Evolutionary conservation across 495 filamentous ascomycete genomes (phyloP).

Genomic region (Talaromyces wortmannii): DNA sequence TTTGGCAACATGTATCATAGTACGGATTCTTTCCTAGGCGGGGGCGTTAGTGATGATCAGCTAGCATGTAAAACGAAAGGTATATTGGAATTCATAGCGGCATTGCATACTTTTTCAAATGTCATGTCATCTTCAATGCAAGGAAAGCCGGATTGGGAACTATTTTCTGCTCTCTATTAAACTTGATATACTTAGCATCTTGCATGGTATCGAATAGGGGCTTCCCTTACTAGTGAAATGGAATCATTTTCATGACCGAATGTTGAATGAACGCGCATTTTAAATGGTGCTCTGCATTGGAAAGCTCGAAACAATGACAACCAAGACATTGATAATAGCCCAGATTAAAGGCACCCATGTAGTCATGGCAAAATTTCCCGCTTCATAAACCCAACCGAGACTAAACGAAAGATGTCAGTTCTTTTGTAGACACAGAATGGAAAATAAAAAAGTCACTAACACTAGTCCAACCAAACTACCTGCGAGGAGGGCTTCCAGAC

Average conservation of each 20-base stretch:
- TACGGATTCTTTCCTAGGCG: constrained; percentile 2
- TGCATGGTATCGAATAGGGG: constrained; percentile 6
- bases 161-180: too few relatives aligned
- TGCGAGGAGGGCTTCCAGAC: constrained; percentile 74
- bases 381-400: constrained; percentile 78
- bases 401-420: constrained; percentile 38
- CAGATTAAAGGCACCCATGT: constrained; percentile 96
- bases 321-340: constrained; percentile 82
- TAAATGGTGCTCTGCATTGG: constrained; percentile 91
- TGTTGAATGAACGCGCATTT: constrained; percentile 12
- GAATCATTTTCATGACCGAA: not conserved
- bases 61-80: not conserved
- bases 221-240: constrained; percentile 45
- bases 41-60: not conserved
- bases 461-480: constrained; percentile 85
- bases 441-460: constrained; percentile 42
- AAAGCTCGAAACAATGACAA: constrained; percentile 90
- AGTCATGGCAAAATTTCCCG: constrained; percentile 87
- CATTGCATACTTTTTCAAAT: too few relatives aligned
- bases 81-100: not conserved
- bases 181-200: not conserved
- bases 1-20: constrained; percentile 14
- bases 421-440: not conserved
- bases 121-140: too few relatives aligned
- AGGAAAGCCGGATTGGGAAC: too few relatives aligned